These are phyloP conservation scores for Aaosphaeria arxii DNA, from an alignment of 2,329 filamentous ascomycete species.

Conservation along the genomic window DNA sequence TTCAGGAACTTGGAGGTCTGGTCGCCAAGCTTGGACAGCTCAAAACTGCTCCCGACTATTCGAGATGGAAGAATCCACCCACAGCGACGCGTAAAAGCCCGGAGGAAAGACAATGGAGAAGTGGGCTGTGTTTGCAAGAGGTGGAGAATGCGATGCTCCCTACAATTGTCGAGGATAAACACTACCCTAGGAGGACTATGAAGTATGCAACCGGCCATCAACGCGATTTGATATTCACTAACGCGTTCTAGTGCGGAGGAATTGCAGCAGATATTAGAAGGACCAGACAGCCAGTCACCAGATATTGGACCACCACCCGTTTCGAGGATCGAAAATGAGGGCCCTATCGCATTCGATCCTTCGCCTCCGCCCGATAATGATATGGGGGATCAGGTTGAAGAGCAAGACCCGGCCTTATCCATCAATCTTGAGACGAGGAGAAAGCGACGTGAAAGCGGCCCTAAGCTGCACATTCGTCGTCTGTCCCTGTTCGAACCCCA, in stretches of 20 bases:
- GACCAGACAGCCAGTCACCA: constrained; percentile 59
- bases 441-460: constrained; percentile 51
- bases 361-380: constrained; percentile 18
- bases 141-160: constrained; percentile 57
- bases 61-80: constrained; percentile 49
- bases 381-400: constrained; percentile 29
- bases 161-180: constrained; percentile 68
- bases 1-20: constrained; percentile 66
- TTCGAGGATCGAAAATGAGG: constrained; percentile 50
- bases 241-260: constrained; percentile 53
- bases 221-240: constrained; percentile 6
- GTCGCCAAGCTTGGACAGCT: constrained; percentile 61
- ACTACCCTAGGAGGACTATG: constrained; percentile 65
- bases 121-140: constrained; percentile 40
- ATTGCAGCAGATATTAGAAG: constrained; percentile 53
- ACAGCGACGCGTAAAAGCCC: constrained; percentile 46
- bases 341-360: constrained; percentile 46
- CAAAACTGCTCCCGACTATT: constrained; percentile 17
- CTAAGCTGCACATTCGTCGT: constrained; percentile 41
- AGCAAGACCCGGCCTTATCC: constrained; percentile 37
- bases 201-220: constrained; percentile 52
- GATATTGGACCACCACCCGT: constrained; percentile 62
- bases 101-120: constrained; percentile 55
- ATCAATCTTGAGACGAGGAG: constrained; percentile 52
- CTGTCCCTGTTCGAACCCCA: constrained; percentile 44